Percentiles rank a stretch among this genome's conserved stretches.
These are phyloP conservation scores for Chaetomium tenue DNA, from an alignment of 495 filamentous ascomycete species.

Conservation along the genomic window DNA sequence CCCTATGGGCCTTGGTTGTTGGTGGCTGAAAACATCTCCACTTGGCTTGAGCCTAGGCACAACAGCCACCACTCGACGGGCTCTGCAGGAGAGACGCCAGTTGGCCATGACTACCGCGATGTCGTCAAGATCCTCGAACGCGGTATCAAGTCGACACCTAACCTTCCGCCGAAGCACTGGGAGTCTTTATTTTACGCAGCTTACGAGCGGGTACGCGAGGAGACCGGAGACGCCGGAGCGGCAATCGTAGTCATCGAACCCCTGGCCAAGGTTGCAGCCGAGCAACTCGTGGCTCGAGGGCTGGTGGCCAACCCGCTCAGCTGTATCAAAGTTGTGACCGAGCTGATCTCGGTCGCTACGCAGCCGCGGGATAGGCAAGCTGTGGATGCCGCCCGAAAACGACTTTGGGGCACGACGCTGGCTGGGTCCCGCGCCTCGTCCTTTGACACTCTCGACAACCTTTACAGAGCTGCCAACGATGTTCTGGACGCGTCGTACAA, in stretches of 20 bases:
- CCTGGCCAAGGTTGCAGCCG: conserved; percentile 54
- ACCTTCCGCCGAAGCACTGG: conserved; percentile 55
- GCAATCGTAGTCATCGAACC: conserved; percentile 67
- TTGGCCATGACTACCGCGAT: conserved; percentile 66
- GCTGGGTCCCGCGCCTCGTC: conserved; percentile 43
- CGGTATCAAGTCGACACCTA: conserved; percentile 53
- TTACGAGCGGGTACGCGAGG: conserved; percentile 56
- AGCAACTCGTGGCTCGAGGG: conserved; percentile 26
- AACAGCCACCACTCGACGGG: conserved; percentile 35
- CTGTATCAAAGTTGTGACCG: conserved; percentile 36
- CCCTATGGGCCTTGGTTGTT: conserved; percentile 47
- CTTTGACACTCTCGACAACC: conserved; percentile 59
- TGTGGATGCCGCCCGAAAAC: conserved; percentile 56
- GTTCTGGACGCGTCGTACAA: conserved; percentile 49
- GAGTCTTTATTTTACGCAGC: conserved; percentile 58
- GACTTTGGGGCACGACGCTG: conserved; percentile 58
- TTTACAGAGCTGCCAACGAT: conserved; percentile 55
- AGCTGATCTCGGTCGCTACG: conserved; percentile 40
- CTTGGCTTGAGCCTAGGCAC: conserved; percentile 36
- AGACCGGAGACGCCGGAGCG: conserved; percentile 64
- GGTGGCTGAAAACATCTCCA: conserved; percentile 35
- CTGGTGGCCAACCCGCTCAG: conserved; percentile 12
- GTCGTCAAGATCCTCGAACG: conserved; percentile 63
- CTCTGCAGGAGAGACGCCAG: conserved; percentile 37
- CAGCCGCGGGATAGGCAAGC: conserved; percentile 54